Evolutionary conservation across 2,329 filamentous ascomycete species (phyloP).

Genomic region (Aspergillus sp.): DNA sequence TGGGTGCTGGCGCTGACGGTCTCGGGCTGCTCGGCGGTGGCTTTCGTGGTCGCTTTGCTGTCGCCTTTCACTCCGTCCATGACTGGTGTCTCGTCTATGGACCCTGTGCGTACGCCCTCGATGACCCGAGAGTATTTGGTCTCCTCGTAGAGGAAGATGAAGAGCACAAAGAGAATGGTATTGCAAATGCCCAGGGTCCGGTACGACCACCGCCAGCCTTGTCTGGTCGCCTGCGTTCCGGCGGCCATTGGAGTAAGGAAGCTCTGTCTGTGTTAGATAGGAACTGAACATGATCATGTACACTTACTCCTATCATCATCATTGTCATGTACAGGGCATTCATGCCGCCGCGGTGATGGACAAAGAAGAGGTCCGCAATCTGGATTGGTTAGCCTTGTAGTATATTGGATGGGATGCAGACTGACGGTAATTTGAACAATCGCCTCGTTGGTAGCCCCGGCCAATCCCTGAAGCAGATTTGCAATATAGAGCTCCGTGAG

Average conservation of each 20-base stretch:
- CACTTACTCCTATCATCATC: conserved; percentile 35
- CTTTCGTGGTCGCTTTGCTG: conserved; percentile 10
- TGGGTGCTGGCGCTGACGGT: conserved; percentile 13
- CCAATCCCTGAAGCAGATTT: conserved; percentile 43
- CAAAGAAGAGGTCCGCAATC: conserved; percentile 51
- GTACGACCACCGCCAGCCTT: conserved; percentile 38
- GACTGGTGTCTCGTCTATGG: background rate
- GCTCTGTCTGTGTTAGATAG: conserved; percentile 14
- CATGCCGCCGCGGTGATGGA: conserved; percentile 51
- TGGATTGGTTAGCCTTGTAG: conserved; percentile 7
- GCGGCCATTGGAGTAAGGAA: conserved; percentile 36
- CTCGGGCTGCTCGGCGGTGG: background rate
- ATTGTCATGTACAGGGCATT: conserved; percentile 51
- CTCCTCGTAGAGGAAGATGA: conserved; percentile 39
- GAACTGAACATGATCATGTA: background rate
- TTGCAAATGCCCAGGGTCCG: conserved; percentile 35
- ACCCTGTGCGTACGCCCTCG: conserved; percentile 3
- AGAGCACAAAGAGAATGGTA: conserved; percentile 25
- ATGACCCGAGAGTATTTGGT: conserved; percentile 30
- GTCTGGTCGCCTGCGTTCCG: conserved; percentile 30
- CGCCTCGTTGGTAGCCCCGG: conserved; percentile 42
- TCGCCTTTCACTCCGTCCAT: background rate
- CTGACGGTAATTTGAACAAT: conserved; percentile 43
- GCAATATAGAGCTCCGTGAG: conserved; percentile 44
- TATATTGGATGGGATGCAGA: background rate